Evolutionary conservation across 163 green algal species (phyloP), one percentile per base, ranked within the genome.

Genomic region (Chlamydomonas reinhardtii): DNA sequence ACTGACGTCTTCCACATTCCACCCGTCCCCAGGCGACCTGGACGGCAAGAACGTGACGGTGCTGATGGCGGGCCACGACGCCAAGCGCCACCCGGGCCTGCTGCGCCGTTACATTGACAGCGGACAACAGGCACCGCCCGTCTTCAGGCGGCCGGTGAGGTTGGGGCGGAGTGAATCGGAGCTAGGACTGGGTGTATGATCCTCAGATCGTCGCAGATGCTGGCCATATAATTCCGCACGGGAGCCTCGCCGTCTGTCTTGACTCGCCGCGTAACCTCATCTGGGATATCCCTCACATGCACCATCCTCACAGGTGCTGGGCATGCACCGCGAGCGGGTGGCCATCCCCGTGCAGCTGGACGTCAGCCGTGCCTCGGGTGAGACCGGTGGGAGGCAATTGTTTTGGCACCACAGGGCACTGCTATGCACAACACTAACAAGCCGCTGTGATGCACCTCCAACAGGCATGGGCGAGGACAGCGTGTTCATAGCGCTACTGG

Each of bases 31-130:
- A 85, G 82, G 73, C 61, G 92, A 94, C 56, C 69, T 94, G 29
- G 86, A 91, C 54, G 90, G 90, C 77, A 94, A 94, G 82, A 94
- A 94, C 52, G 74, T 94, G 20, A 91, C 43, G 54, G 35, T 91
- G 64, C 73, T 94, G 16, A 94, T 94, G 90, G 90, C 92, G 2
- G 77, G 86, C 9, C 78, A 85, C 78, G 78, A 76, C 61, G 78
- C 78, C 66, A 85, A 85, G 66, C 78, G 78, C 31, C 78, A 85
- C 52, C 78, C 78, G 3, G 78, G 27, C 5, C 66, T 85, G 24
- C 61, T 85, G 66, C 66, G 78, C n/a, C 78, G 78, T 31, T 85
- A 85, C 65, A 85, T 85, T 66, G 78, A 85, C 48, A 70, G 39
- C 37, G 78, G 78, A 0, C n/a, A 77, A 4, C 70, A 85, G 66